Conservation (phyloP, 2,329 filamentous ascomycete genomes). For the Sporothrix curviconia region DNA sequence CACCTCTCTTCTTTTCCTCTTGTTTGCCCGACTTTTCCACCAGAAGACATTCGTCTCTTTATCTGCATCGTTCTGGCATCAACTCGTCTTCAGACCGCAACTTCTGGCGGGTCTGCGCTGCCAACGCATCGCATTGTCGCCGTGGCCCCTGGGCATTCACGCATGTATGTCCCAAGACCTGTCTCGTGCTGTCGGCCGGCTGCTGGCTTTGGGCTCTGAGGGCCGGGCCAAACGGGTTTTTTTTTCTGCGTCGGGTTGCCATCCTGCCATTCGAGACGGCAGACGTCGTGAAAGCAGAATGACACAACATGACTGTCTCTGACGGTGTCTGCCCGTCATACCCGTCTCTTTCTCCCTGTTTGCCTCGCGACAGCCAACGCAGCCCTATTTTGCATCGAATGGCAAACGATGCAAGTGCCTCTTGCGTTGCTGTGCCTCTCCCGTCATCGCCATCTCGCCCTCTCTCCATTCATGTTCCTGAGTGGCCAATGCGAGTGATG, state of each 20-base stretch:
- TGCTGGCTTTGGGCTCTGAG: neutral
- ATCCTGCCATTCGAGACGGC: no score
- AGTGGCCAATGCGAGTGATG: neutral
- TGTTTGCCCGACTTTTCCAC: neutral
- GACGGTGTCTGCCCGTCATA: no score
- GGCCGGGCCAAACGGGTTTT: no score
- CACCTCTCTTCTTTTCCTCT: neutral
- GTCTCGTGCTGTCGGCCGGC: neutral
- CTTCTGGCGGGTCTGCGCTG: slow-evolving; percentile 5
- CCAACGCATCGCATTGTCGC: slow-evolving; percentile 7
- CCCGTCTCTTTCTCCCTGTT: neutral
- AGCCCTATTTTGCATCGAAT: neutral
- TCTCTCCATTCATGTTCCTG: neutral
- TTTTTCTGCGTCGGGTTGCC: no score
- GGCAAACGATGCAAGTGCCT: neutral
- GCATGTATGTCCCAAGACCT: slow-evolving; percentile 4
- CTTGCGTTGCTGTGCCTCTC: neutral
- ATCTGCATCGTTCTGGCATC: neutral
- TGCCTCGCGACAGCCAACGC: neutral
- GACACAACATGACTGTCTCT: neutral
- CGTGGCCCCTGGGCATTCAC: neutral
- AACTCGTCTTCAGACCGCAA: slow-evolving; percentile 1
- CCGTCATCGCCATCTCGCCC: neutral
- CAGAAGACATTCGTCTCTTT: slow-evolving; percentile 3
- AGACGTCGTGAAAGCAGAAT: no score